Base-by-base conservation (phyloP, 768 basidiomycete species). In the Mycena alexandri region DNA sequence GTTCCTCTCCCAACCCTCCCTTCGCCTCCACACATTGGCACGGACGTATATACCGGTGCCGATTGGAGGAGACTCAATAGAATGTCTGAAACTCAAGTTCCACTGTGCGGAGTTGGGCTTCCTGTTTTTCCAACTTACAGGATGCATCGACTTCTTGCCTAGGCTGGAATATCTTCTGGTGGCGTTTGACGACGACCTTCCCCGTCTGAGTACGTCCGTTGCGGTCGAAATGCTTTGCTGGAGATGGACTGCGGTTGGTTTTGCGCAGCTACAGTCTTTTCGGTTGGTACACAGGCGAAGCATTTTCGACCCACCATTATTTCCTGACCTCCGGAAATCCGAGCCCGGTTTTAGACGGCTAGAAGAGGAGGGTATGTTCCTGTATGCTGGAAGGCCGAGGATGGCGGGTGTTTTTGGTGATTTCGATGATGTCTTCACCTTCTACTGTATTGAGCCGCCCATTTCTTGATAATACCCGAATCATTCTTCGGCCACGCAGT, bases 211-310 rank as follows among this genome's bases (percentile, higher is more conserved):
- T 25, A 12, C 24, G 24, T 3, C 50, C 2, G 41, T 13, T 42
- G 11, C 62, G 24, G 46, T 57, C n/a, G 36, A 41, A 0, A 33
- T 63, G 22, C 62, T 63, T 12, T 38, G 44, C 11, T 48, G 62
- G 62, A 46, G 62, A 38, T 48, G 62, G 46, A 43, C 52, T 6
- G 43, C 44, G 10, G 53, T 24, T 6, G 58, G 58, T 10, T 24
- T 62, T 17, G 24, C 61, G 4, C 51, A 34, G 21, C 53, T 55
- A 22, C 33, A 43, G 13, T 55, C 62, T 16, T 63, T 63, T 12
- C 62, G 33, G 19, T 34, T 63, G 41, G 50, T n/a, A 8, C n/a
- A 61, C 22, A 29, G 3, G 29, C 3, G 6, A 29, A 29, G 29
- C 29, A 29, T 29, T 6, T 29, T 6, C 29, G 6, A 29, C 29